Base-by-base conservation (phyloP, 805 yeast genomes). In the Kockiozyma suomiensis region DNA sequence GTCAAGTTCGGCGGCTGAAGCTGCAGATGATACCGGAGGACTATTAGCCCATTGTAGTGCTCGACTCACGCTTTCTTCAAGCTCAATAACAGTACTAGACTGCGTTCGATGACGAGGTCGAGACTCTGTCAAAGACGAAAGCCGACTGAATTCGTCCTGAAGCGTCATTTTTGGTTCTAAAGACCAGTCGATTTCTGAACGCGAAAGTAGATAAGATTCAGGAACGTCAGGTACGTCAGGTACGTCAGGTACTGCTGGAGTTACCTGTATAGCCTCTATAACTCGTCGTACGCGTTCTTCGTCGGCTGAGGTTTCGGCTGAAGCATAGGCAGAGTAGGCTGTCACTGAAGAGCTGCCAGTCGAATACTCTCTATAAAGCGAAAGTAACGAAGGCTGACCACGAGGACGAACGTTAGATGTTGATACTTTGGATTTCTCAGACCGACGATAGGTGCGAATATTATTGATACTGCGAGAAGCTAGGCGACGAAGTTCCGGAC, bases 381-480 rank as follows among this genome's bases (percentile, higher is more conserved):
- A 56, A 33, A 56, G 35, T 26, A 59, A 35, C 19, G 64, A 59
- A 33, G 64, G 61, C 3, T 61, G 57, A 23, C 56, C 64, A 17
- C 55, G 58, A 17, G 56, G 48, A 8, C 49, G 47, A 2, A 40
- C 45, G 13, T 42, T 25, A 15, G 46, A 53, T 17, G 63, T 56
- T 1, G 52, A 6, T 2, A 46, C 59, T 4, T 28, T 25, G 12
- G 38, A 37, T 12, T 61, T 35, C 28, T 41, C 37, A 23, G 41
- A 26, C 2, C 48, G 41, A 19, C 54, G 54, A 23, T 30, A 40
- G 17, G 26, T 19, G 13, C 46, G 53, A 5, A 59, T 37, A 28
- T 49, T 48, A 21, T 25, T 56, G 15, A 58, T 37, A 28, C 56
- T 43, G 7, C 52, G 46, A 10, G 56, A 54, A 17, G 61, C 61